These are phyloP conservation scores for Aspergillus japonicus DNA, from an alignment of 2,329 filamentous ascomycete genomes.

Conservation along the genomic window DNA sequence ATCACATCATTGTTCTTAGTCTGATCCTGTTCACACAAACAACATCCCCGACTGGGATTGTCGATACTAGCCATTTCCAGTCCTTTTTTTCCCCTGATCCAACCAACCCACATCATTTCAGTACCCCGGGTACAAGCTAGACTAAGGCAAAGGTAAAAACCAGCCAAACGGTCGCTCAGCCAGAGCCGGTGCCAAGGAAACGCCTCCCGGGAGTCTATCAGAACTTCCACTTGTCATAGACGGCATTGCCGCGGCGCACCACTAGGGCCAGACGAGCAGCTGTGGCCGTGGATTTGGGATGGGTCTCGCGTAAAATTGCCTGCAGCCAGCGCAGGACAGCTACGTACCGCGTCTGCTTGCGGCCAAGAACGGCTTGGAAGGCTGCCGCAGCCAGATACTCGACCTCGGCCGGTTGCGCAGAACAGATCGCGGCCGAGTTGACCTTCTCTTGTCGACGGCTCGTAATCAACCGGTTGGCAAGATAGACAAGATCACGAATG, in stretches of 20 bases:
- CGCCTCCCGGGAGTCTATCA: slow-evolving; percentile 10
- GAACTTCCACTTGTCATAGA: slow-evolving; percentile 41
- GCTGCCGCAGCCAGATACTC: slow-evolving; percentile 67
- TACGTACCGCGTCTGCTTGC: slow-evolving; percentile 69
- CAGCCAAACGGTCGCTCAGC: neutral
- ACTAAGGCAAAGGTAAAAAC: neutral
- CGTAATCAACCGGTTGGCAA: slow-evolving; percentile 64
- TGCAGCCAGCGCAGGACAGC: slow-evolving; percentile 68
- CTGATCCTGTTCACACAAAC: neutral
- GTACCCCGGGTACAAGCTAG: neutral
- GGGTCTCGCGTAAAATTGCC: slow-evolving; percentile 44
- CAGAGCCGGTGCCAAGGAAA: neutral
- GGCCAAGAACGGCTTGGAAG: slow-evolving; percentile 65
- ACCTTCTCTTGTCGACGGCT: slow-evolving; percentile 42
- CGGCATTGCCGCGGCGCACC: slow-evolving; percentile 32
- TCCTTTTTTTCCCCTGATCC: neutral
- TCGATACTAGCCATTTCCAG: neutral
- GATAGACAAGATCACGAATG: slow-evolving; percentile 63
- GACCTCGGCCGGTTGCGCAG: slow-evolving; percentile 61
- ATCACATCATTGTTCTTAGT: neutral
- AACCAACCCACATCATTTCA: neutral
- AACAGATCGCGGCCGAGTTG: slow-evolving; percentile 45
- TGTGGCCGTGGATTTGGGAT: slow-evolving; percentile 35
- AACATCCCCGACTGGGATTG: neutral
- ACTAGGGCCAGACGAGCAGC: slow-evolving; percentile 34